Evolutionary conservation across 2,329 filamentous ascomycete genomes (phyloP), one percentile per base, ranked within the genome.

Genomic region (Chrysoporthe deuterocubensis): DNA sequence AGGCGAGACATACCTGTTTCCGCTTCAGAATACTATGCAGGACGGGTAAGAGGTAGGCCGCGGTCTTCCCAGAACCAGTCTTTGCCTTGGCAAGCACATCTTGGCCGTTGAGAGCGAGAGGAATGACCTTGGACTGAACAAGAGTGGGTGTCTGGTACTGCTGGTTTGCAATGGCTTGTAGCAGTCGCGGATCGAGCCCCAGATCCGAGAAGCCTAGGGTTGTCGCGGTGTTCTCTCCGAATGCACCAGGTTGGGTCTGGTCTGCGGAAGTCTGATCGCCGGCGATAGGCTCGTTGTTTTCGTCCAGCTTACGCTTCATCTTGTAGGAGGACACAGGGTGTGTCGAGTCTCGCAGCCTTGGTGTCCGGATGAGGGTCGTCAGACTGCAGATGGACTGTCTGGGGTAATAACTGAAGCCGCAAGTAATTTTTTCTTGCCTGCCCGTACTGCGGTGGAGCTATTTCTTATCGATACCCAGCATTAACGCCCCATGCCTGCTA

Each of bases 21-120:
- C 88, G 88, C 76, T 91, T 92, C 66, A 99, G 81, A 70, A 97
- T 92, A 46, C 88, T 87, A 73, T 97, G 92, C 18, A 99, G 81
- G n/a, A 97, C 86, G 1, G 96, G 96, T 54, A 99, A 85, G 7
- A 97, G 83, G 77, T 98, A 98, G 62, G 96, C 95, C n/a, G 93
- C 93, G 13, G 96, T 99, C 84, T 99, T 99, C 73, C 96, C 96
- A 4, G 94, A 97, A 14, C 96, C 96, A 5, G 96, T 98, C 79
- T 95, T 96, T 48, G 95, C 93, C 76, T 95, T 94, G 65, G 94
- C 94, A 50, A 98, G 84, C 60, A 99, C 89, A 83, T 98, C 94
- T 75, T 93, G 90, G 14, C 96, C 95, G 71, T 94, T 89, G 21
- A 98, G 83, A 32, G 93, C 93, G 48, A 97, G 81, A 1, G 96